Percentiles rank a stretch among this genome's conserved stretches.
Evolutionary conservation across 1,284 basidiomycete species (phyloP).

Genomic region (Ustilago shanxiensis): DNA sequence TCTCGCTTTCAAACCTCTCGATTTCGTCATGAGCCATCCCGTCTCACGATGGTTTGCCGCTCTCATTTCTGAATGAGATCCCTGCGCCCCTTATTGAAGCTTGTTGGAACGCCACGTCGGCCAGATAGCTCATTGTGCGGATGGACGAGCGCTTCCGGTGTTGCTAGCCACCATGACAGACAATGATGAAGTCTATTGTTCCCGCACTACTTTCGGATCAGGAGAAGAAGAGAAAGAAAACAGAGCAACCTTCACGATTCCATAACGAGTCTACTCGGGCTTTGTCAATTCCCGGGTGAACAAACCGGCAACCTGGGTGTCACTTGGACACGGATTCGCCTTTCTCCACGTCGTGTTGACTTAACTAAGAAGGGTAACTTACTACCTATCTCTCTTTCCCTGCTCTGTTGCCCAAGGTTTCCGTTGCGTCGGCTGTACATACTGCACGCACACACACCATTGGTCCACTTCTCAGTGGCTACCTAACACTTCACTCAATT

Average conservation of each 20-base stretch:
- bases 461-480: background rate
- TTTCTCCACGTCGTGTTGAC: slow-evolving; percentile 5
- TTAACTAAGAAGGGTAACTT: no score
- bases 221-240: background rate
- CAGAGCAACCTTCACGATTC: background rate
- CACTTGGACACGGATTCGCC: background rate
- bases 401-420: slow-evolving; percentile 1
- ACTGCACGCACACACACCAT: background rate
- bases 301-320: slow-evolving; percentile 19
- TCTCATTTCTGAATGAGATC: background rate
- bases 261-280: slow-evolving; percentile 9
- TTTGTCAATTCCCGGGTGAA: slow-evolving; percentile 27
- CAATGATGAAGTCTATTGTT: background rate
- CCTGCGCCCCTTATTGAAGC: background rate
- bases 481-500: background rate
- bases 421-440: slow-evolving; percentile 15
- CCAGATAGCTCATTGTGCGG: background rate
- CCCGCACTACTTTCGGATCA: background rate
- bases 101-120: background rate
- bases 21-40: background rate
- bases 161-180: background rate
- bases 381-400: background rate
- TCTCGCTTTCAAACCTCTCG: background rate
- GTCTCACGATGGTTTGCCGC: background rate
- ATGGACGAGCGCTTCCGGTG: background rate